Evolutionary conservation across 345 rosid species (phyloP).

Genomic region (Bruguiera parviflora): DNA sequence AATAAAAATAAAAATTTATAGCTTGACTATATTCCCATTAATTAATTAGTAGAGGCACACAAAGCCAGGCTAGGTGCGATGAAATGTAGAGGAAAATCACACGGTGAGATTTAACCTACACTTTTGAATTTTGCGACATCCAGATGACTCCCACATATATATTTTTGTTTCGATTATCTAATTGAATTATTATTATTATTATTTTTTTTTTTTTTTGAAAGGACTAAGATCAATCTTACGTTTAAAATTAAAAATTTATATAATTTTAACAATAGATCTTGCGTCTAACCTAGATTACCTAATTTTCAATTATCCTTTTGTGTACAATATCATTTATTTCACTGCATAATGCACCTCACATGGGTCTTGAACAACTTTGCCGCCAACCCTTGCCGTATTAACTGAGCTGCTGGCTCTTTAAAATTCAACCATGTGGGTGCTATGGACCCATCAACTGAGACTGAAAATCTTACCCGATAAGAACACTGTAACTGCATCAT

Average conservation of each 20-base stretch:
- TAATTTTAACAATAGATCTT: not conserved
- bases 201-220: too few species aligned
- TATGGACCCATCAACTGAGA: not conserved
- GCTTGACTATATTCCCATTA: constrained; percentile 17
- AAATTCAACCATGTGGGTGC: not conserved
- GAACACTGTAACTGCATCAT: not conserved
- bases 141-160: not conserved
- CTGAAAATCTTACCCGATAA: not conserved
- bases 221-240: too few species aligned
- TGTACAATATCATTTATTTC: constrained; percentile 24
- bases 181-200: too few species aligned
- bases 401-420: constrained; percentile 13
- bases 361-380: constrained; percentile 25
- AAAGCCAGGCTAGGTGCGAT: constrained; percentile 30
- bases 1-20: not conserved
- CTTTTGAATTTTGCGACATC: not conserved
- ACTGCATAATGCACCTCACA: constrained; percentile 28
- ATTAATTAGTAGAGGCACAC: constrained; percentile 13
- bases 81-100: constrained; percentile 9
- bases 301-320: not conserved
- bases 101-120: constrained; percentile 19
- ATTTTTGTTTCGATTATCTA: not conserved
- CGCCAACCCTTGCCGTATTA: constrained; percentile 17
- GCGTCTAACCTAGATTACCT: not conserved
- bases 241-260: too few species aligned